These are phyloP conservation scores for Astragalus glycyphyllos DNA, from an alignment of 306 rosid genomes.

Conservation along the genomic window DNA sequence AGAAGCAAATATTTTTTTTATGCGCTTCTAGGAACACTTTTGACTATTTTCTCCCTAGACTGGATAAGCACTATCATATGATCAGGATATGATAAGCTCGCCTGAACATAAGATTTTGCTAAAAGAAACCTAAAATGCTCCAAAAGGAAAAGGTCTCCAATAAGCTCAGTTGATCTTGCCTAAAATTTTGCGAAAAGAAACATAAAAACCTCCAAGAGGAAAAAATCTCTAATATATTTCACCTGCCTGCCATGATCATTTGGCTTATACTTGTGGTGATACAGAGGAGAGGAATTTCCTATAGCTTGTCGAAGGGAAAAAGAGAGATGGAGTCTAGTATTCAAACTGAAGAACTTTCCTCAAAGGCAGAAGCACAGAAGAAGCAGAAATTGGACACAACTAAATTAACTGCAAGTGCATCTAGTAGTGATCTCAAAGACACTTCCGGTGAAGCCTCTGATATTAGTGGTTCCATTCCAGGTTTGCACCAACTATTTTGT, in stretches of 20 bases:
- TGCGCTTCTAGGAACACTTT: no score
- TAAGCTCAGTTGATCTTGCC: no score
- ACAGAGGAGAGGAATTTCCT: constrained; percentile 72
- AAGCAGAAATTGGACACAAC: constrained; percentile 44
- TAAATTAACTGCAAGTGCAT: constrained; percentile 31
- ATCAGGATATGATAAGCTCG: no score
- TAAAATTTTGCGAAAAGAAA: no score
- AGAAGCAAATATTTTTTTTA: no score
- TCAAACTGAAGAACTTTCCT: constrained; percentile 39
- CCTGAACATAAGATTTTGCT: no score
- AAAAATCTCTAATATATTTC: no score
- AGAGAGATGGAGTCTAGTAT: constrained; percentile 45
- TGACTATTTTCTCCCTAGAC: no score
- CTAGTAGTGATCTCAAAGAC: constrained; percentile 24
- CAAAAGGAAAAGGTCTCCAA: no score
- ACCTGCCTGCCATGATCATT: background rate
- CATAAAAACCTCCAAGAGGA: no score
- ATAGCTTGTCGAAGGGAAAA: constrained; percentile 64
- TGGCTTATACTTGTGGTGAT: constrained; percentile 35
- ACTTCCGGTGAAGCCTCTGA: constrained; percentile 43
- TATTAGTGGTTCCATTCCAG: constrained; percentile 50
- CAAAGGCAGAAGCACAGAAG: constrained; percentile 28
- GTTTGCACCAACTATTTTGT: constrained; percentile 51
- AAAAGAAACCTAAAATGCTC: no score
- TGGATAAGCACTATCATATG: no score